These are phyloP conservation scores for Casuarina equisetifolia DNA, from an alignment of 306 rosid genomes.

Conservation along the genomic window DNA sequence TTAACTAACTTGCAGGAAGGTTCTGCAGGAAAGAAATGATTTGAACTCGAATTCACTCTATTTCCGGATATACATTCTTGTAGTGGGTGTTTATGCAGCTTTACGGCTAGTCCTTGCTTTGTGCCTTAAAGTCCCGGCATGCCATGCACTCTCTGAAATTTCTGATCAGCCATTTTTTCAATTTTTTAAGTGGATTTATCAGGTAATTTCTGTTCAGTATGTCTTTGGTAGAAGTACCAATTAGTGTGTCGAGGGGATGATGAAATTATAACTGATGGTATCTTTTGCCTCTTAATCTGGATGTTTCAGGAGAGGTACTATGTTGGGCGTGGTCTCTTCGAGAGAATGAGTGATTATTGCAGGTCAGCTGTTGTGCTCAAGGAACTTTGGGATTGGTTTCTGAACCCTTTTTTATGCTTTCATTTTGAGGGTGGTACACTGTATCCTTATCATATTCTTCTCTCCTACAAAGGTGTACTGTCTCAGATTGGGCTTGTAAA, in stretches of 20 bases:
- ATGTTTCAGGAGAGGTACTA: constrained; percentile 80
- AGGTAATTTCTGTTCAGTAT: constrained; percentile 43
- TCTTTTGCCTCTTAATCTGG: constrained; percentile 28
- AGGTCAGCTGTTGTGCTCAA: constrained; percentile 47
- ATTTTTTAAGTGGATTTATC: constrained; percentile 97
- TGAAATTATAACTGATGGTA: constrained; percentile 8
- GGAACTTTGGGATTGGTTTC: constrained; percentile 8
- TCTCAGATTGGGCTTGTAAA: neutral
- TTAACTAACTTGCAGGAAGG: constrained; percentile 67
- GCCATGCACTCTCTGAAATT: constrained; percentile 83
- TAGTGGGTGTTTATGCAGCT: constrained; percentile 81
- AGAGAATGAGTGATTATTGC: constrained; percentile 79
- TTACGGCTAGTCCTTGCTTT: constrained; percentile 61
- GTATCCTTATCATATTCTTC: neutral
- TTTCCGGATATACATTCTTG: constrained; percentile 86
- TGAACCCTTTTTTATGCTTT: neutral
- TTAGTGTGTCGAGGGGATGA: constrained; percentile 25
- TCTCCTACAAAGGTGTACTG: neutral
- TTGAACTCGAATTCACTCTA: constrained; percentile 65
- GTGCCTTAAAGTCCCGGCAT: constrained; percentile 75
- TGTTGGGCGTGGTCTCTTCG: constrained; percentile 96
- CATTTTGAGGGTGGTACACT: neutral
- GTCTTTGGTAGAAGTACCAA: constrained; percentile 10
- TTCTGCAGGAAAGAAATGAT: constrained; percentile 76
- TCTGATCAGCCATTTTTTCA: constrained; percentile 92